Evolutionary conservation across 169 alveolate genomes (phyloP), one percentile per base, ranked within the genome.

Genomic region (Miamiensis avidus): DNA sequence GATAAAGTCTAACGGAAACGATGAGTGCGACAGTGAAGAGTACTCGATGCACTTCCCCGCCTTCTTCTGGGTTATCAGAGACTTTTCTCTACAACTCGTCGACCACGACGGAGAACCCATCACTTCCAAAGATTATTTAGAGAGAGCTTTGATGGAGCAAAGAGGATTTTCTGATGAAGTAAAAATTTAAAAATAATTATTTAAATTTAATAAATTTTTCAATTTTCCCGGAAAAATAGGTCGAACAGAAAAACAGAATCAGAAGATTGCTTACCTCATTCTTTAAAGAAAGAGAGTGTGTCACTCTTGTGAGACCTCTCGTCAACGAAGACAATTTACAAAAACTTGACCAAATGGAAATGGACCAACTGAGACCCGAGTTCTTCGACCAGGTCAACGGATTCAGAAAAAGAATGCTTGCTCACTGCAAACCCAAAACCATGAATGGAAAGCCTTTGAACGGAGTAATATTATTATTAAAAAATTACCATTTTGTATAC

Each of bases 11-110:
- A 69, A 82, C 16, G 87, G 91, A 29, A 74, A 81, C 33, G 92
- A 92, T 28, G 95, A 92, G 74, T 89, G 81, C 32, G 96, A 92
- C 74, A 76, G 84, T 49, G 91, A 91, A 65, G 97, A 95, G 65
- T 91, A 89, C 34, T 88, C 96, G 6, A 28, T 81, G 65, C 91
- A 95, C 83, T 91, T 95, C 82, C 98, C 97, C 28, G 34, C 93
- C n/a, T 95, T 95, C 84, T 88, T 93, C 89, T 93, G 98, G 97
- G 96, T 95, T 28, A 94, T 95, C 11, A 91, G 96, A 82, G 98
- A 94, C 86, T 94, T 95, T 82, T 91, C 95, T 32, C 89, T 94
- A 26, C 83, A 95, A 86, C 76, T 95, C 26, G 89, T 89, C 31
- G 94, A 95, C 81, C 34, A 83, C 65, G 93, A 94, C 34, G 96